A percentile compares a stretch with the other conserved stretches of the same genome.
These are phyloP conservation scores for Pinus taeda DNA, from an alignment of 75 land plant genomes.

Conservation along the genomic window DNA sequence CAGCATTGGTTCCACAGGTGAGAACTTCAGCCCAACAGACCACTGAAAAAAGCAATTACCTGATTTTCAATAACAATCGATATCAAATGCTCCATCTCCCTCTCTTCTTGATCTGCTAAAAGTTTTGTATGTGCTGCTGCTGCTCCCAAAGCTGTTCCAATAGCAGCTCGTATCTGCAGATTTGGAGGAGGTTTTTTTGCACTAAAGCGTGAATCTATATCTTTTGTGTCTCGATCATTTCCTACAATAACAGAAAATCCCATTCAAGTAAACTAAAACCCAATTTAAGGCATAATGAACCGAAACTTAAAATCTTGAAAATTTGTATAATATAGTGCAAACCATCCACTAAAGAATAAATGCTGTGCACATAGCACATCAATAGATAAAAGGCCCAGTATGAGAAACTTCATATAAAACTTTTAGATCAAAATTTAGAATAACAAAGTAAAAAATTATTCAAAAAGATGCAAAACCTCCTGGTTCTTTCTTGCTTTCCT, in stretches of 20 bases:
- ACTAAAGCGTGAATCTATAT: not conserved
- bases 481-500: not conserved
- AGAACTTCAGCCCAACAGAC: not conserved
- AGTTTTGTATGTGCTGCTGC: constrained; percentile 88
- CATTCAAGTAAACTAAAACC: not conserved
- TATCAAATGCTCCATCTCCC: constrained; percentile 74
- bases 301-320: not conserved
- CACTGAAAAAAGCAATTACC: constrained; percentile 32
- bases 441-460: not conserved
- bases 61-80: constrained; percentile 79
- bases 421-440: not conserved
- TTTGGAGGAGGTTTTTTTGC: not conserved
- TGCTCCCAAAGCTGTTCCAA: constrained; percentile 82
- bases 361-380: not conserved
- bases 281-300: not conserved
- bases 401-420: not conserved
- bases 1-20: not conserved
- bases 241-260: not conserved
- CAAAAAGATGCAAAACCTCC: not conserved
- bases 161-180: constrained; percentile 55
- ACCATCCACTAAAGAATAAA: not conserved
- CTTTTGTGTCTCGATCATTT: not conserved
- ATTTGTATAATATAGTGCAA: not conserved
- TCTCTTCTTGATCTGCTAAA: constrained; percentile 93
- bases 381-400: not conserved